Conservation (phyloP, 148 eudicot genomes). For the Pouteria glomerata region DNA sequence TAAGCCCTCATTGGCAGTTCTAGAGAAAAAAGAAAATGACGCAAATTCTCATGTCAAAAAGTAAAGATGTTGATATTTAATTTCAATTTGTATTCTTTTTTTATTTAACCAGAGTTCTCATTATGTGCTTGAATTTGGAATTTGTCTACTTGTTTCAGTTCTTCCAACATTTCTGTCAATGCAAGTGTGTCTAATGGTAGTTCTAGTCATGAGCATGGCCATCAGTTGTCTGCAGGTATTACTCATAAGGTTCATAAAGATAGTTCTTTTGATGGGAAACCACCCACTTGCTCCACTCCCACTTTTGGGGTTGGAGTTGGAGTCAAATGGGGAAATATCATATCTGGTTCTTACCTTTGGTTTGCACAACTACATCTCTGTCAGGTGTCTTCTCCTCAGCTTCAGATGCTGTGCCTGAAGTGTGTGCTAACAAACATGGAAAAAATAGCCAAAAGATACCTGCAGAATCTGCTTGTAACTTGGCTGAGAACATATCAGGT, state of each 20-base stretch:
- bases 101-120: background rate
- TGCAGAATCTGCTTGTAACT: conserved; percentile 13
- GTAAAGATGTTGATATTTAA: background rate
- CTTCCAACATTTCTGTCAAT: conserved; percentile 16
- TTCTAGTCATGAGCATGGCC: conserved; percentile 18
- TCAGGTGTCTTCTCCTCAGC: conserved; percentile 22
- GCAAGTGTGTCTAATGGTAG: conserved; percentile 22
- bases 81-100: background rate
- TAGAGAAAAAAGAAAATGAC: conserved; percentile 20
- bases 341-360: conserved; percentile 7
- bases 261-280: conserved; percentile 1
- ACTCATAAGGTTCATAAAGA: conserved; percentile 8
- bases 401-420: conserved; percentile 29
- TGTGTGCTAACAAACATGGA: conserved; percentile 30
- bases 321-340: background rate
- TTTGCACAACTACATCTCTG: background rate
- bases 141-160: conserved; percentile 11
- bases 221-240: conserved; percentile 22
- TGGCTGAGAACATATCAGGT: conserved; percentile 17
- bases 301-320: conserved; percentile 11
- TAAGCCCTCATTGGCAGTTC: conserved; percentile 22
- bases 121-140: background rate
- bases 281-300: conserved; percentile 1
- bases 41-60: background rate
- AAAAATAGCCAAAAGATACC: conserved; percentile 17